phyloP scores from a whole-genome alignment of 345 rosid genomes.

The Trapa incisa region DNA sequence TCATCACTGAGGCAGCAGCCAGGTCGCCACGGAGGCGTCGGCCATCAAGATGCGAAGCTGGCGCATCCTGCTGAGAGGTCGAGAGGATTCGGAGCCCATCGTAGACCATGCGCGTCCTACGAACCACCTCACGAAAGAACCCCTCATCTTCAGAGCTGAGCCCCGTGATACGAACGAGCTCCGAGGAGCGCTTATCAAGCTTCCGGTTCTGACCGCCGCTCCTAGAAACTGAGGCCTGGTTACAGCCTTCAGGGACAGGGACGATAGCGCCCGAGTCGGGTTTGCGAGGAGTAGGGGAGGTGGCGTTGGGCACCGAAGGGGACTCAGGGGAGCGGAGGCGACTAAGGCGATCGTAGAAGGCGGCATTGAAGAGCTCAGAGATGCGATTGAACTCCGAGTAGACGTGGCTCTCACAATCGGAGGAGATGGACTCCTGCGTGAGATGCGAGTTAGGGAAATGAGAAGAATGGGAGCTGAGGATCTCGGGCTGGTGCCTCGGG shows the following conservation, averaged over 20 bases:
- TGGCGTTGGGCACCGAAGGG: constrained; percentile 29
- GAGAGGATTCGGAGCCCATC: constrained; percentile 47
- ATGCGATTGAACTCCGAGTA: constrained; percentile 43
- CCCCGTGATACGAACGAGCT: constrained; percentile 74
- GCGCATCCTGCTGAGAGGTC: constrained; percentile 28
- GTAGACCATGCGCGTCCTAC: constrained; percentile 59
- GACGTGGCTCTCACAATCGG: constrained; percentile 23
- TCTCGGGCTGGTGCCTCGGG: constrained; percentile 10
- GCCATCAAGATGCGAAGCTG: not conserved
- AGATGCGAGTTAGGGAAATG: constrained; percentile 20
- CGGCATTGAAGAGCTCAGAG: constrained; percentile 46
- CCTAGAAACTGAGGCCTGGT: constrained; percentile 1
- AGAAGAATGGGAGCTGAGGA: constrained; percentile 7
- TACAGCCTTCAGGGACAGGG: constrained; percentile 16
- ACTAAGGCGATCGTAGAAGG: constrained; percentile 33
- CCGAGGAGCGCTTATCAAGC: constrained; percentile 38
- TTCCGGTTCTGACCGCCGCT: not conserved
- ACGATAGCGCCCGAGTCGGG: constrained; percentile 50
- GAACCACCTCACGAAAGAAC: constrained; percentile 46
- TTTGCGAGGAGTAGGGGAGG: constrained; percentile 31
- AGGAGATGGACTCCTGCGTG: constrained; percentile 13
- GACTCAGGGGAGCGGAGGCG: constrained; percentile 17
- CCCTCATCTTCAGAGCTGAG: constrained; percentile 44
- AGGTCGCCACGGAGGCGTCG: constrained; percentile 43
- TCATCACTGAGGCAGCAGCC: constrained; percentile 45